Evolutionary conservation across 1,284 basidiomycete species (phyloP).

Genomic region (Polyporus tsugae): DNA sequence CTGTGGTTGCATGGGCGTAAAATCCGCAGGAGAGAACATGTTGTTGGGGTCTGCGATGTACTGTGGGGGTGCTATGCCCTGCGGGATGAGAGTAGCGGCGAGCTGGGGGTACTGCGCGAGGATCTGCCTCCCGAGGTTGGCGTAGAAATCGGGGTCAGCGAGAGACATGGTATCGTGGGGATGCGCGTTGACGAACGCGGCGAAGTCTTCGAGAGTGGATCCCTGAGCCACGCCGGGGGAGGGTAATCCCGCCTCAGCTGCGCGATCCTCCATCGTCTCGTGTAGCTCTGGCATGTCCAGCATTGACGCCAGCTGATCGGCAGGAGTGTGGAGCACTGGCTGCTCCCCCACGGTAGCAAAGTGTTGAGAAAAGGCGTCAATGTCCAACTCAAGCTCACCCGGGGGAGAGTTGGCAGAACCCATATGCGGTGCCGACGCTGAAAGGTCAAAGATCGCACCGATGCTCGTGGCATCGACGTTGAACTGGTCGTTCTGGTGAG

Average conservation of each 20-base stretch:
- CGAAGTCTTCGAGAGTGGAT: slow-evolving; percentile 14
- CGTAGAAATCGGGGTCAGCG: slow-evolving; percentile 12
- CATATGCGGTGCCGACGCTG: slow-evolving; percentile 7
- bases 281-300: slow-evolving; percentile 25
- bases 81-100: neutral
- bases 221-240: neutral
- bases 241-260: slow-evolving; percentile 6
- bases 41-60: slow-evolving; percentile 5
- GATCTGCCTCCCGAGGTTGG: slow-evolving; percentile 6
- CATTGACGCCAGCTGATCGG: slow-evolving; percentile 14
- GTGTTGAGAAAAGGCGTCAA: slow-evolving; percentile 11
- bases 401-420: slow-evolving; percentile 18
- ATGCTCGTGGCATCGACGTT: slow-evolving; percentile 8
- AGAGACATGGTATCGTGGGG: slow-evolving; percentile 4
- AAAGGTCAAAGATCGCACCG: slow-evolving; percentile 12
- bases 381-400: slow-evolving; percentile 16
- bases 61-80: slow-evolving; percentile 6
- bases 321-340: slow-evolving; percentile 10
- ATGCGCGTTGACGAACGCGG: slow-evolving; percentile 11
- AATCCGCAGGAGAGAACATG: neutral
- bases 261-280: slow-evolving; percentile 18
- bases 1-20: neutral
- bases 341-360: slow-evolving; percentile 1
- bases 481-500: neutral
- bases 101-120: neutral